Percentiles rank a stretch among this genome's conserved stretches.
These are phyloP conservation scores for Lactifluus echinatus DNA, from an alignment of 768 basidiomycete species.

Conservation along the genomic window DNA sequence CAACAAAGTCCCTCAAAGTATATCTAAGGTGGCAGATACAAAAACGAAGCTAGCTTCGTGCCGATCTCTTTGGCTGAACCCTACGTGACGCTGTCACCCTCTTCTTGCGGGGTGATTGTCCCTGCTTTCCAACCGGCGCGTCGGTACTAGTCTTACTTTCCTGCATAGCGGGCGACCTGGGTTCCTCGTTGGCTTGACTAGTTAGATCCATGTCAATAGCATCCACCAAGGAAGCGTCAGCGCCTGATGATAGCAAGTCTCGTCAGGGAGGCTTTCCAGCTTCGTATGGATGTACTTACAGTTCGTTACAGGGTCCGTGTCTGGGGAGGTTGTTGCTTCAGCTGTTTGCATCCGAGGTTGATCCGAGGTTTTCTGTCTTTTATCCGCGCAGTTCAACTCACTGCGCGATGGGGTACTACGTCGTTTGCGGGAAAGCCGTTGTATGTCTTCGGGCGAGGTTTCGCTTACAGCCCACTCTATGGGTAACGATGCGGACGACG, in stretches of 20 bases:
- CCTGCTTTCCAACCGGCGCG: not conserved
- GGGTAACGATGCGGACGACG: not conserved
- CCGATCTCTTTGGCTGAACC: slow-evolving; percentile 13
- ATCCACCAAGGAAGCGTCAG: not conserved
- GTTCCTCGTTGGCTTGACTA: not conserved
- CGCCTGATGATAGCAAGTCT: not conserved
- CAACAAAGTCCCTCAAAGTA: not conserved
- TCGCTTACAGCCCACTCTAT: not conserved
- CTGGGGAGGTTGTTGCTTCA: not conserved
- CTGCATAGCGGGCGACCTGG: not conserved
- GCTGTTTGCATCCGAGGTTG: not conserved
- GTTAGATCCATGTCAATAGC: not conserved
- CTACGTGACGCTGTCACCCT: not conserved
- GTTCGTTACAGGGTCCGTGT: not conserved
- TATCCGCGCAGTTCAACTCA: not conserved
- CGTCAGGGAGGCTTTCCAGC: not conserved
- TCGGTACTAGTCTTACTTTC: not conserved
- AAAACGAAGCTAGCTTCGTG: slow-evolving; percentile 2
- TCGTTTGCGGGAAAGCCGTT: not conserved
- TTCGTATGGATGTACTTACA: not conserved
- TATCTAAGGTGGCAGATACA: not conserved
- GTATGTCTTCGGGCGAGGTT: not conserved
- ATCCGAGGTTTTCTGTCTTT: not conserved
- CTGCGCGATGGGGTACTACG: not conserved
- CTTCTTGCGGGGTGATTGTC: not conserved